Base-by-base conservation (phyloP, 805 yeast species). In the Spencermartinsiella europaea region DNA sequence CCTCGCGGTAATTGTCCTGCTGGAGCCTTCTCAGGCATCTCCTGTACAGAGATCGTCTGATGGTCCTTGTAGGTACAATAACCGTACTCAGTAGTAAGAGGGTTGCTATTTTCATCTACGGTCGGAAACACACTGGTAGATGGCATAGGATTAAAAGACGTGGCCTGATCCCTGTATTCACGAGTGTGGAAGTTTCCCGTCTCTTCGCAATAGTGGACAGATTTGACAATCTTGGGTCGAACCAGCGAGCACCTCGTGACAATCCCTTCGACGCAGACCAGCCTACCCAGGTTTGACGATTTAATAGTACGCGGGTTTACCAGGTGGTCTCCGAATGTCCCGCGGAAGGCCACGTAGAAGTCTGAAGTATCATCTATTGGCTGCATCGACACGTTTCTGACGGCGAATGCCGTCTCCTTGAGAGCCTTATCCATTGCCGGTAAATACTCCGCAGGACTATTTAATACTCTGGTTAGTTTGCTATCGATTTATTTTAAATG, bases 1-100 rank as follows among this genome's bases (percentile, higher is more conserved):
- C 95, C 82, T 59, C 98, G 75, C 31, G 99, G 99, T 52, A 93
- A 73, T 68, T 91, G 98, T 47, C 99, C 99, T 0, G 98, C 95
- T 14, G 98, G 99, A 1, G 98, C 96, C 52, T 83, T 75, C 69
- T 93, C 98, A 1, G 99, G 98, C 87, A 93, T 86, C 69, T 93
- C 99, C 66, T 93, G 99, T 33, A 93, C 83, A 0, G 96, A 79
- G 33, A 93, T 76, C 34, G 88, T 84, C 68, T 93, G 99, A 64
- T 91, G 96, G 67, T 93, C 99, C 57, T 91, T 75, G 64, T 87
- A 93, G 22, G 95, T 88, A 5, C 90, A 83, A 61, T 81, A 85
- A 1, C 99, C 99, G 60, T 87, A 93, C 64, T 93, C 98, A 0
- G 96, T 90, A 16, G 79, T 74, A 54, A 93, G 70, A 56, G 86